phyloP scores from a whole-genome alignment of 2,329 filamentous ascomycete genomes.

The Dothistroma septosporum region DNA sequence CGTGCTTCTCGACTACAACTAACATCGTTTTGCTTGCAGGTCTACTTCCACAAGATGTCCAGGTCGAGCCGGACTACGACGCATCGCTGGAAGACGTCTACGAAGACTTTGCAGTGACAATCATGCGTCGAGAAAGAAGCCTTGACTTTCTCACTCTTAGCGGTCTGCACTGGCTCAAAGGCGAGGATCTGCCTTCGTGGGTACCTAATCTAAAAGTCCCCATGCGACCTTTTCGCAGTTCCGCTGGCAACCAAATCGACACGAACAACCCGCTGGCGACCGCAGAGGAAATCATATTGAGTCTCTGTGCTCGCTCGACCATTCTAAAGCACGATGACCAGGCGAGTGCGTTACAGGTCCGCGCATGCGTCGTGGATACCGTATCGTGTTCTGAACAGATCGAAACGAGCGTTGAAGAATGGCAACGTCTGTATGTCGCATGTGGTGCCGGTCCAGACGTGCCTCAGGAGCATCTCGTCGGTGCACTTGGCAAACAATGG shows the following conservation, averaged over 20 bases:
- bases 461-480: not conserved
- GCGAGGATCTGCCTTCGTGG: not conserved
- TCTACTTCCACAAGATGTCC: not conserved
- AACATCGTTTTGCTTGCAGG: too few species aligned
- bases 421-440: not conserved
- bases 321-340: not conserved
- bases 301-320: not conserved
- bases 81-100: not conserved
- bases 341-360: not conserved
- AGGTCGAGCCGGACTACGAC: not conserved
- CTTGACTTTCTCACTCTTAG: not conserved
- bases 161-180: not conserved
- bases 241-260: not conserved
- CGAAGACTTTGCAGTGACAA: not conserved
- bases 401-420: not conserved
- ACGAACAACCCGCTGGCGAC: not conserved
- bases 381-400: not conserved
- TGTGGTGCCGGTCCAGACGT: not conserved
- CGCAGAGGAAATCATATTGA: not conserved
- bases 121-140: not conserved
- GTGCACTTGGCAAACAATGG: not conserved
- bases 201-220: not conserved
- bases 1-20: too few species aligned
- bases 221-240: not conserved
- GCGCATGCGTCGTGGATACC: not conserved